phyloP scores from a whole-genome alignment of 176 grass and related monocot species.

The Eragrostis curvula region DNA sequence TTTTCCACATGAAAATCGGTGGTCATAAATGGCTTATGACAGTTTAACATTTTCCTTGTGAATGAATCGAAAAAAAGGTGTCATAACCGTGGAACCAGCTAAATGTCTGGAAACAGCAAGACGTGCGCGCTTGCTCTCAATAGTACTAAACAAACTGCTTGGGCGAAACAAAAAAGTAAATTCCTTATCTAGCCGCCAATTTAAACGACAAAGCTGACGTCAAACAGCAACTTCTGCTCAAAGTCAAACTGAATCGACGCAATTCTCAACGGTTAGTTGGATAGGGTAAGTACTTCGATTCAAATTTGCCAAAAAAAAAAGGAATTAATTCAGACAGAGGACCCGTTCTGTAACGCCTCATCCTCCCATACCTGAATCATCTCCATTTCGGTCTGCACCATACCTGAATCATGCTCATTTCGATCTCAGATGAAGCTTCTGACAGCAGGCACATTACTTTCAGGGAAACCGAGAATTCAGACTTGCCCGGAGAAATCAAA shows the following conservation, averaged over 20 bases:
- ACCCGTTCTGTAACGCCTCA: neutral
- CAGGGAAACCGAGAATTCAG: neutral
- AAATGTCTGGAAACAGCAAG: neutral
- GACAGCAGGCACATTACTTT: constrained; percentile 1
- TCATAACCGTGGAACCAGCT: neutral
- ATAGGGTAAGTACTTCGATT: neutral
- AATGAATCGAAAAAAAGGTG: neutral
- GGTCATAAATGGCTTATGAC: neutral
- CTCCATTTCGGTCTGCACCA: neutral
- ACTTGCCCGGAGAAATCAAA: neutral
- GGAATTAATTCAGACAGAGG: too few species aligned
- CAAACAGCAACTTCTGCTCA: constrained; percentile 8
- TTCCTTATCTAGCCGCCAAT: neutral
- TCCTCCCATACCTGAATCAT: neutral
- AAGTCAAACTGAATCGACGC: neutral
- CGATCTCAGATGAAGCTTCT: neutral
- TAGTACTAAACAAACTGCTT: too few species aligned
- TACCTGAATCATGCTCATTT: neutral
- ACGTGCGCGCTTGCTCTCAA: too few species aligned
- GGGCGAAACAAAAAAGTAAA: neutral
- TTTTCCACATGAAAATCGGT: neutral
- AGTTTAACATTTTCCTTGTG: neutral
- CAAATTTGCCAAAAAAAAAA: too few species aligned
- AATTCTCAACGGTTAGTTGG: neutral
- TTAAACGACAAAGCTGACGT: neutral